Conservation (phyloP, 352 stramenopile species). For the Globisporangium apiculatum region DNA sequence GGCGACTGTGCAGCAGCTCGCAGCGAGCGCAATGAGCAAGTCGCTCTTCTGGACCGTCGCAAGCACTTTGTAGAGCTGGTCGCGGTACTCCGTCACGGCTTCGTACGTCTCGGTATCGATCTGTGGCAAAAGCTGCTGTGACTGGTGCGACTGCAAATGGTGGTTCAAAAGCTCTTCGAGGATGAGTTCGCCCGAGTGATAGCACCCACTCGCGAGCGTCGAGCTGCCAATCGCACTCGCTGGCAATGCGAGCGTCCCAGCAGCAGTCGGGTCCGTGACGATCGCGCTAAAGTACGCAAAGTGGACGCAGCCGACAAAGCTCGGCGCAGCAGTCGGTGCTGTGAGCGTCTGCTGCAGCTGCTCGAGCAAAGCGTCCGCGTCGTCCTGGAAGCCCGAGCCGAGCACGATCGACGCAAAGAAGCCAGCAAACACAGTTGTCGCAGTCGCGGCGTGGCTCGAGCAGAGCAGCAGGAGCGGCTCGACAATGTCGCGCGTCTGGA, state of each 20-base stretch:
- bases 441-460: constrained; percentile 35
- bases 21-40: constrained; percentile 49
- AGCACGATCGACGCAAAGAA: constrained; percentile 39
- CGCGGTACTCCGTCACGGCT: constrained; percentile 32
- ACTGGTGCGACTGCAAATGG: constrained; percentile 9
- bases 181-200: constrained; percentile 49
- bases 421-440: constrained; percentile 31
- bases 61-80: constrained; percentile 72
- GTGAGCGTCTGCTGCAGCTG: constrained; percentile 6
- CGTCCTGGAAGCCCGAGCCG: constrained; percentile 22
- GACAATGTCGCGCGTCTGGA: constrained; percentile 59
- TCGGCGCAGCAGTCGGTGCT: constrained; percentile 10
- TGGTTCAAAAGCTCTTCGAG: constrained; percentile 59
- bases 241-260: constrained; percentile 26
- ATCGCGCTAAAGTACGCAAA: constrained; percentile 46
- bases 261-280: constrained; percentile 20
- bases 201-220: constrained; percentile 51
- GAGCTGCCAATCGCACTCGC: constrained; percentile 38
- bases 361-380: constrained; percentile 3
- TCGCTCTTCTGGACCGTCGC: constrained; percentile 58
- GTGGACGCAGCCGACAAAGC: constrained; percentile 27
- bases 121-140: background rate
- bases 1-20: constrained; percentile 38
- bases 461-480: constrained; percentile 60
- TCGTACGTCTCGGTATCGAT: constrained; percentile 12